Base-by-base conservation (phyloP, 192 early-diverging fungal genomes). In the Umbelopsis sp. region DNA sequence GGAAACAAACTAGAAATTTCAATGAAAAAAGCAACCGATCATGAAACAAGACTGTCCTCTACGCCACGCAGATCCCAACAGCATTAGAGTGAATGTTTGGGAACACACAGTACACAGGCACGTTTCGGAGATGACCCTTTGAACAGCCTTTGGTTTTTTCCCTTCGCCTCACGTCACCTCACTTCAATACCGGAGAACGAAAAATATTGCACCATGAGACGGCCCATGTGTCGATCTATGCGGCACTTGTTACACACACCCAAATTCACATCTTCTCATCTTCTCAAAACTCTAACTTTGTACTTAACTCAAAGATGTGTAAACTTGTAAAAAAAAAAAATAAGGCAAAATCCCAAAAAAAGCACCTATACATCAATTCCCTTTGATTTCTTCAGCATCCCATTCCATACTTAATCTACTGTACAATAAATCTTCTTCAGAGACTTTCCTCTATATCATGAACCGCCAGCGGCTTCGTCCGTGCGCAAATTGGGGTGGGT, bases 1-100 rank as follows among this genome's bases (percentile, higher is more conserved):
- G 77, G 77, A 12, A 78, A 74, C n/a, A 43, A 53, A 50, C 68
- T 78, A 1, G 69, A 78, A 52, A 73, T 78, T 7, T 71, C 68
- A 24, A 78, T 78, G 77, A 78, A 69, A 11, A 78, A 74, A 32
- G 77, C 77, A 10, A 69, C 66, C 2, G 71, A 51, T 65, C 73
- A 78, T 45, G 62, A 71, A 65, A 26, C 68, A 45, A 65, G 67
- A 34, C 66, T 74, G 22, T 56, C 24, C 1, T 74, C 71, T 16
- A 69, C 77, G 45, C 68, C 72, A 31, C 72, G 69, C 34, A 70
- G 56, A 25, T 49, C 47, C 51, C 29, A 62, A 20, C 65, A 75
- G 50, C 36, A 45, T 43, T 43, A 52, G 43, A 54, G 22, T 45
- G 47, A 45, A 24, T 16, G 20, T 45, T 44, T 52, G 50, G 34